Conservation (phyloP, 2,329 filamentous ascomycete genomes). For the Aureobasidium sp. region DNA sequence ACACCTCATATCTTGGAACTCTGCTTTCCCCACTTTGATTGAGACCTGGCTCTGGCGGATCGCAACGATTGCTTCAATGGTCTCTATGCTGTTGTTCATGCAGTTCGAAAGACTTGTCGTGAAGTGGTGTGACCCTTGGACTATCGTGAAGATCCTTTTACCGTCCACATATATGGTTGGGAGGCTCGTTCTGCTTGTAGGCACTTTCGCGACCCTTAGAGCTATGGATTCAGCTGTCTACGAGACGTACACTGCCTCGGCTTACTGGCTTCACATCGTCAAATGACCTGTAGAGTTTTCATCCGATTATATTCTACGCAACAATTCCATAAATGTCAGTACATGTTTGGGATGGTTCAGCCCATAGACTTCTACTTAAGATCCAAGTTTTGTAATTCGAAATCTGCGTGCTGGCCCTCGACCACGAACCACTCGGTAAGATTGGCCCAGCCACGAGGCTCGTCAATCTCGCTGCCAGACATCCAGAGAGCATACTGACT, state of each 20-base stretch:
- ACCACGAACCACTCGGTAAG: not conserved
- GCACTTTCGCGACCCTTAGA: not conserved
- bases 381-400: not conserved
- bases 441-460: not conserved
- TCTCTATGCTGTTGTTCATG: constrained; percentile 19
- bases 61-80: constrained; percentile 21
- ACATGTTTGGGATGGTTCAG: not conserved
- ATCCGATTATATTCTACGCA: no score
- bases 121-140: not conserved
- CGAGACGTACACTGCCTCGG: not conserved
- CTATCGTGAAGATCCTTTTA: not conserved
- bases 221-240: not conserved
- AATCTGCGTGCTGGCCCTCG: not conserved
- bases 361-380: not conserved
- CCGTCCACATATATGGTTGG: not conserved
- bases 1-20: constrained; percentile 25
- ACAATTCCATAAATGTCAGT: not conserved
- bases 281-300: not conserved
- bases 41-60: constrained; percentile 25
- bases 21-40: constrained; percentile 22
- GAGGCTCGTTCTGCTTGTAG: not conserved
- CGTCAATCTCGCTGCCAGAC: not conserved
- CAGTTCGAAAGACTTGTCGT: not conserved
- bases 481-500: not conserved
- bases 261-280: not conserved